These are phyloP conservation scores for Hypoxylon sp. DNA, from an alignment of 2,329 filamentous ascomycete genomes.

Conservation along the genomic window DNA sequence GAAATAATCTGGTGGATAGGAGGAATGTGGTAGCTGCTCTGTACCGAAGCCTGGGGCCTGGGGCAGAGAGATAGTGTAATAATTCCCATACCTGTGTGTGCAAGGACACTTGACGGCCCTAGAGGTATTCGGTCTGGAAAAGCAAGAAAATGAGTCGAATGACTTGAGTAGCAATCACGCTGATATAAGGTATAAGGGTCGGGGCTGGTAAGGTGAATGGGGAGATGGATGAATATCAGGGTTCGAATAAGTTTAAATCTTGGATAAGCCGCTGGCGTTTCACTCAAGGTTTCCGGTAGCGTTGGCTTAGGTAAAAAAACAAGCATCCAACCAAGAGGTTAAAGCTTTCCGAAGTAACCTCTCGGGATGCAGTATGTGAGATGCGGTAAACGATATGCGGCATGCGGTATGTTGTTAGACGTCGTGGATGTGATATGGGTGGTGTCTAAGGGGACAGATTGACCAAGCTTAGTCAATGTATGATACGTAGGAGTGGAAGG, in stretches of 20 bases:
- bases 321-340: slow-evolving; percentile 21
- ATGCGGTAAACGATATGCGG: too few species aligned
- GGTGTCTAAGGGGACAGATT: slow-evolving; percentile 6
- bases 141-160: too few species aligned
- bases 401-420: slow-evolving; percentile 8
- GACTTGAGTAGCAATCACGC: too few species aligned
- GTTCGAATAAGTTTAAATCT: not conserved
- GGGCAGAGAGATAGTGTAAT: too few species aligned
- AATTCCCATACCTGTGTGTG: not conserved
- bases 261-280: not conserved
- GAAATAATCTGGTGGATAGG: not conserved
- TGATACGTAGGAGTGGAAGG: not conserved
- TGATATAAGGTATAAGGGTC: not conserved
- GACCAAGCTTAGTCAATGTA: not conserved
- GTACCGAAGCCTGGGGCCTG: not conserved
- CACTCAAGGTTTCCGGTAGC: slow-evolving; percentile 8
- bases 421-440: slow-evolving; percentile 5
- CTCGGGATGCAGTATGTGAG: slow-evolving; percentile 12
- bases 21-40: not conserved
- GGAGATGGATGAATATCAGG: not conserved
- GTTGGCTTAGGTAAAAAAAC: slow-evolving; percentile 1
- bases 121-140: not conserved
- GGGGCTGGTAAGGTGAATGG: not conserved
- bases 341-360: slow-evolving; percentile 25
- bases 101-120: too few species aligned